phyloP scores from a whole-genome alignment of 2,329 filamentous ascomycete species.

The Phyllosticta citrichinensis region DNA sequence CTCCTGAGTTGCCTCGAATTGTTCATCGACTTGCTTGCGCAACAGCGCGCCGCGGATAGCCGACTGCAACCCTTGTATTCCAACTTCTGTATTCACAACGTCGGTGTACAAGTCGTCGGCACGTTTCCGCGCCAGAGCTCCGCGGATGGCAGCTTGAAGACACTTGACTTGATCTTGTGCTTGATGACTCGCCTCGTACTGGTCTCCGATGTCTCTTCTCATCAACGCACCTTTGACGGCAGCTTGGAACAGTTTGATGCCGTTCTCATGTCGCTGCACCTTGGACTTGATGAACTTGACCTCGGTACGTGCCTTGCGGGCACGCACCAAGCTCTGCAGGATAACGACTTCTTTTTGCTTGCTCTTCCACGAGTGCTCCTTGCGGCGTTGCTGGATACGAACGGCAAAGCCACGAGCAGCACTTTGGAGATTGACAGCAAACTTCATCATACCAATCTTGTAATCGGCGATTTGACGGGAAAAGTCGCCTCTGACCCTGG shows the following conservation, averaged over 20 bases:
- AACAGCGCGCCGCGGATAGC: constrained; percentile 57
- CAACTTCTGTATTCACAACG: constrained; percentile 39
- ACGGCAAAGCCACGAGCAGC: constrained; percentile 65
- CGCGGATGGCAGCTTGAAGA: constrained; percentile 50
- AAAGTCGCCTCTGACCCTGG: constrained; percentile 79
- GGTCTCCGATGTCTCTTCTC: constrained; percentile 32
- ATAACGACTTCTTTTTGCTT: constrained; percentile 63
- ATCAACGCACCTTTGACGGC: constrained; percentile 42
- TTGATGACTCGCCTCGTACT: constrained; percentile 52
- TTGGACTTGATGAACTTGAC: constrained; percentile 38
- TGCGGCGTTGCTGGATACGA: constrained; percentile 51
- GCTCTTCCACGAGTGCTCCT: constrained; percentile 58
- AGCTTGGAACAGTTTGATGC: constrained; percentile 45
- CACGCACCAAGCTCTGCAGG: constrained; percentile 73
- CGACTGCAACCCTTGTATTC: constrained; percentile 37
- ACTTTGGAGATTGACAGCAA: constrained; percentile 73
- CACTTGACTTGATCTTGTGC: constrained; percentile 49
- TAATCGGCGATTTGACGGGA: constrained; percentile 75
- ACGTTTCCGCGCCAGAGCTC: constrained; percentile 53
- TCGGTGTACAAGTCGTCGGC: constrained; percentile 33
- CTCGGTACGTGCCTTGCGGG: constrained; percentile 43
- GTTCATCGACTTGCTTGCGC: constrained; percentile 34
- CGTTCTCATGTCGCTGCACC: constrained; percentile 35
- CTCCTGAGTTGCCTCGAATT: constrained; percentile 13
- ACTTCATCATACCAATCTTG: constrained; percentile 69